Conservation (phyloP, 2,329 filamentous ascomycete species). For the Diplocarpon mali region DNA sequence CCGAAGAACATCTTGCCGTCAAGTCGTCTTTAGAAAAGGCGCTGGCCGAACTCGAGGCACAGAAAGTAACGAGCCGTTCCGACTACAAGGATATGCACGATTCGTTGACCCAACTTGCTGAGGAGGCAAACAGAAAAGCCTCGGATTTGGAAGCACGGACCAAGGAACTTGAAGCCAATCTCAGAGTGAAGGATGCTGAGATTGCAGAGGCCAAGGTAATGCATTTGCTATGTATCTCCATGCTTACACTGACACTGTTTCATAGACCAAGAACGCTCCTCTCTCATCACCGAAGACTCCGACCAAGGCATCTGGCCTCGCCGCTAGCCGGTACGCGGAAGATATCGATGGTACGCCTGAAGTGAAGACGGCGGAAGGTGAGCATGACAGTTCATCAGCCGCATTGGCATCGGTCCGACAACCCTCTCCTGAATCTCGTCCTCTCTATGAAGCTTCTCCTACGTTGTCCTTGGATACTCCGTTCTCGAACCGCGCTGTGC, state of each 20-base stretch:
- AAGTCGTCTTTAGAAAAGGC: slow-evolving; percentile 32
- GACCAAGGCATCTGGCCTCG: slow-evolving; percentile 32
- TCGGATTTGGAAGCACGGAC: slow-evolving; percentile 30
- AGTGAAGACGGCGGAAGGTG: slow-evolving; percentile 40
- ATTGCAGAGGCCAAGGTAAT: slow-evolving; percentile 48
- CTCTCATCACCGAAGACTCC: slow-evolving; percentile 27
- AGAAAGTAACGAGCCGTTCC: slow-evolving; percentile 38
- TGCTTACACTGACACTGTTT: slow-evolving; percentile 11
- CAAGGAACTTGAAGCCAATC: slow-evolving; percentile 30
- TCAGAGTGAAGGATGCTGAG: slow-evolving; percentile 49
- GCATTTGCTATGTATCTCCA: slow-evolving; percentile 1
- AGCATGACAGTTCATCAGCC: slow-evolving; percentile 50
- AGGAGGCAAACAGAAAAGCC: slow-evolving; percentile 36
- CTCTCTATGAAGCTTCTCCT: slow-evolving; percentile 4
- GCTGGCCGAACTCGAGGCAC: slow-evolving; percentile 42
- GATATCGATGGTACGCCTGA: slow-evolving; percentile 25
- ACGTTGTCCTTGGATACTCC: background rate
- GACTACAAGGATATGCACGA: slow-evolving; percentile 51
- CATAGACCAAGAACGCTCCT: slow-evolving; percentile 35
- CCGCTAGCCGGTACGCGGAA: slow-evolving; percentile 43
- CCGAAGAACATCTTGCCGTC: slow-evolving; percentile 30
- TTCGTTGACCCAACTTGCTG: slow-evolving; percentile 47
- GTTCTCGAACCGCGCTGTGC: background rate
- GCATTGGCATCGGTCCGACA: slow-evolving; percentile 55
- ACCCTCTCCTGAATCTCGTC: slow-evolving; percentile 22